Base-by-base conservation (phyloP, 805 yeast species). In the Debaryomyces maramus region DNA sequence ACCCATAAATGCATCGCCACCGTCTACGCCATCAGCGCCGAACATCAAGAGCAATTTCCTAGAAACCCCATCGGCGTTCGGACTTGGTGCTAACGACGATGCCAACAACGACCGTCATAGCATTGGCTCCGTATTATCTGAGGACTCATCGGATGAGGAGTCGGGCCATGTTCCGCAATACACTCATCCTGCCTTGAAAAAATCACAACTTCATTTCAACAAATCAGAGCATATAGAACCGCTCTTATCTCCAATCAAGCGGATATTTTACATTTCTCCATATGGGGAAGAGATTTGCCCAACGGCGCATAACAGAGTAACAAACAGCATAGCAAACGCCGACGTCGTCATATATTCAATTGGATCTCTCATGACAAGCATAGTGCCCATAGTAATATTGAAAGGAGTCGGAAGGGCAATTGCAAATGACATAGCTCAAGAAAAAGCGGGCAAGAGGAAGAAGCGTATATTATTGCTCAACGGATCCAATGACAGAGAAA, bases 221-320 rank as follows among this genome's bases (percentile, higher is more conserved):
- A 85, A 85, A 53, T 70, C 73, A 13, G 77, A 66, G 3, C 68
- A 68, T 23, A 69, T 69, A 1, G 61, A 61, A 36, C 88, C 91
- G 0, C 70, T 89, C n/a, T 70, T 80, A 5, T 77, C 93, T 0
- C 90, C 95, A 1, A 81, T 89, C 7, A 69, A 75, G 18, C 65
- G 91, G 24, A 76, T 89, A 3, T 82, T 80, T 48, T 89, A 90
- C 55, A 84, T 89, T 35, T 86, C 89, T 14, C 90, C 93, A 1
- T 86, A 85, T 56, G 96, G 96, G 1, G 87, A 85, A 51, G 97
- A 89, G 55, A 82, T 86, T 18, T 77, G 80, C 46, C 96, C 97
- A 2, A 60, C 67, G 22, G 89, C 91, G 1, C 83, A 83, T 48
- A 60, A 79, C 2, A 65, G 86, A 34, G 89, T 83, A 0, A 55